Percentiles rank a stretch among this genome's conserved stretches.
phyloP scores from a whole-genome alignment of 495 filamentous ascomycete species.

The Astrocystis sublimbata region DNA sequence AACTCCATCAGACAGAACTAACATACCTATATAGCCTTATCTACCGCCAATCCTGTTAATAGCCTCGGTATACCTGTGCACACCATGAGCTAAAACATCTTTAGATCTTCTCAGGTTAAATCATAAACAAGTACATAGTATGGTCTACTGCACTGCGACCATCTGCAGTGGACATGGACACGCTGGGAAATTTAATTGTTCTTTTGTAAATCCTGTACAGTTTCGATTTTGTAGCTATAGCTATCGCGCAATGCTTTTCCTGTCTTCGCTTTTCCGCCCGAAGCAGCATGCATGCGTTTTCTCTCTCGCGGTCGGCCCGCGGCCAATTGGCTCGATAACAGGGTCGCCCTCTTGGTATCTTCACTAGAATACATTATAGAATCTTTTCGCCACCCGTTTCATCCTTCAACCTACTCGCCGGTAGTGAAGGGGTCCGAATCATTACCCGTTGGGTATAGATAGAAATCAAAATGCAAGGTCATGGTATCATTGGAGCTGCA shows the following conservation, averaged over 20 bases:
- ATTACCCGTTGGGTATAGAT: constrained; percentile 24
- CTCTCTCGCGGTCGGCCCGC: constrained; percentile 22
- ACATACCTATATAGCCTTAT: neutral
- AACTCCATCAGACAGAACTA: neutral
- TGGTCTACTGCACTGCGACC: no score
- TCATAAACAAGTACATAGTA: no score
- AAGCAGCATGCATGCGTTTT: constrained; percentile 10
- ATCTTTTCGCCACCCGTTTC: constrained; percentile 11
- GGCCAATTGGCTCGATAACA: constrained; percentile 16
- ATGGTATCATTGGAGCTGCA: constrained; percentile 42
- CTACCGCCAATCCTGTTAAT: neutral
- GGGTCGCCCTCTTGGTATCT: constrained; percentile 36
- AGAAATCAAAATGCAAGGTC: constrained; percentile 37
- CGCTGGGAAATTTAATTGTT: constrained; percentile 24
- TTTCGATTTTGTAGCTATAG: constrained; percentile 33
- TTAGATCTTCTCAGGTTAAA: neutral
- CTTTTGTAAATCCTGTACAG: constrained; percentile 32
- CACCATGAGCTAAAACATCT: neutral
- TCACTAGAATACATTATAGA: constrained; percentile 34
- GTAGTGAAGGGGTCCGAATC: constrained; percentile 30
- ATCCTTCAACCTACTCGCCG: constrained; percentile 22
- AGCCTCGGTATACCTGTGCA: neutral
- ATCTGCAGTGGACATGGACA: neutral
- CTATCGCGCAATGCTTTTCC: constrained; percentile 34
- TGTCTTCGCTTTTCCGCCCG: constrained; percentile 16